Base-by-base conservation (phyloP, 148 eudicot species). In the Spergularia bocconei region DNA sequence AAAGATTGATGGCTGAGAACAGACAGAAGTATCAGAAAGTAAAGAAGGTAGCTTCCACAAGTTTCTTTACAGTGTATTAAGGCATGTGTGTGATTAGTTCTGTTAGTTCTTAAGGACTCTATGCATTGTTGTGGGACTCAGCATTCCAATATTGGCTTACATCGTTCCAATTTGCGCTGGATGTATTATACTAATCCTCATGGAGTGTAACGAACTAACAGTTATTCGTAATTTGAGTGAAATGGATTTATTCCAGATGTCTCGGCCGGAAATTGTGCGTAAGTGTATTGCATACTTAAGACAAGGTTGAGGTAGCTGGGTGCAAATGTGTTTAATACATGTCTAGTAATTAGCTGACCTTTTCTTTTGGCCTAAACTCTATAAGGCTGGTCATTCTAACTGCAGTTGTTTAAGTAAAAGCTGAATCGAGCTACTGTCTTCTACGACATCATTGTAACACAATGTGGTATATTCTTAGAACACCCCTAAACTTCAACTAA, bases 1-100 rank as follows among this genome's bases (percentile, higher is more conserved):
- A 95, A 82, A 92, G 91, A 79, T 77, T 95, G 89, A 95, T 91
- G 97, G 98, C 96, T 36, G 98, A 95, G 84, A 95, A 95, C 76
- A 87, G 98, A 77, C 92, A 95, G 52, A 92, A 92, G 83, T 95
- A 95, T 82, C 98, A 95, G 72, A 90, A 88, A 85, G 96, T 92
- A 5, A 90, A 92, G 83, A 92, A 92, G 98, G 98, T 95, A 84
- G 7, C 50, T 13, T 72, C 58, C 47, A 23, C 13, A 74, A 70
- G 57, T 59, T 71, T 11, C 52, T 77, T 54, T 41, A 53, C 36
- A 16, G 39, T 53, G 23, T 59, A 66, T 23, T 29, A 17, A 65
- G 19, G 17, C 39, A 20, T 67, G 11, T 47, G 36, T 50, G n/a
- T 48, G 74, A 19, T 47, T 36, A 19, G 62, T 25, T 59, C 12